A percentile compares a stretch with the other conserved stretches of the same genome.
Evolutionary conservation across 176 grass and related monocot genomes (phyloP).

Genomic region (Poa annua): DNA sequence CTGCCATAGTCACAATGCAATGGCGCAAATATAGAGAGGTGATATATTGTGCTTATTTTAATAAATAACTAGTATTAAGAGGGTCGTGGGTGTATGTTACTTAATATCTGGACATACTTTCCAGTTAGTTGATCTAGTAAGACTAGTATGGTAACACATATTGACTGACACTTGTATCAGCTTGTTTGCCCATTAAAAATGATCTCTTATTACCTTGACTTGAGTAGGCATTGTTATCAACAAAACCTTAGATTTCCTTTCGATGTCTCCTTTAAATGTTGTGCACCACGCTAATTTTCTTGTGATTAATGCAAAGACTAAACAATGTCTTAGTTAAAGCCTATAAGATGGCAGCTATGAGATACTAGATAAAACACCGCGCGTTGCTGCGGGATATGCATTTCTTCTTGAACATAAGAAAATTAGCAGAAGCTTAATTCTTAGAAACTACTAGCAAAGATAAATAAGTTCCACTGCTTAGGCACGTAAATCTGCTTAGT

Average conservation of each 20-base stretch:
- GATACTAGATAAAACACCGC: background rate
- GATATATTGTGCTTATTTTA: constrained; percentile 18
- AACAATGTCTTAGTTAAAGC: background rate
- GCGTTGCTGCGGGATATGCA: too few species aligned
- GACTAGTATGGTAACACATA: background rate
- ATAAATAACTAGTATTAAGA: background rate
- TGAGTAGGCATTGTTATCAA: background rate
- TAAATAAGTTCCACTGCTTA: too few species aligned
- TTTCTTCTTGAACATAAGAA: too few species aligned
- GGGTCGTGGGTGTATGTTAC: background rate
- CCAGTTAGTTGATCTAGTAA: background rate
- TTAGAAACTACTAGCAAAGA: too few species aligned
- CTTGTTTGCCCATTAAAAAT: background rate
- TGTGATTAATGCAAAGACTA: background rate
- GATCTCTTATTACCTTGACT: background rate
- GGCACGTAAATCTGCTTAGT: too few species aligned
- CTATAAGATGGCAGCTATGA: background rate
- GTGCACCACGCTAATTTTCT: background rate
- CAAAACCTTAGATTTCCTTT: background rate
- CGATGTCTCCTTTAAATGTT: background rate
- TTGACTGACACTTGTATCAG: background rate
- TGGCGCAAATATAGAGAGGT: background rate
- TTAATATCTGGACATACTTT: background rate
- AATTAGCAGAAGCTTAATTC: too few species aligned
- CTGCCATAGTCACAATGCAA: background rate